phyloP scores from a whole-genome alignment of 495 filamentous ascomycete genomes.

The Schizothecium vesticola region DNA sequence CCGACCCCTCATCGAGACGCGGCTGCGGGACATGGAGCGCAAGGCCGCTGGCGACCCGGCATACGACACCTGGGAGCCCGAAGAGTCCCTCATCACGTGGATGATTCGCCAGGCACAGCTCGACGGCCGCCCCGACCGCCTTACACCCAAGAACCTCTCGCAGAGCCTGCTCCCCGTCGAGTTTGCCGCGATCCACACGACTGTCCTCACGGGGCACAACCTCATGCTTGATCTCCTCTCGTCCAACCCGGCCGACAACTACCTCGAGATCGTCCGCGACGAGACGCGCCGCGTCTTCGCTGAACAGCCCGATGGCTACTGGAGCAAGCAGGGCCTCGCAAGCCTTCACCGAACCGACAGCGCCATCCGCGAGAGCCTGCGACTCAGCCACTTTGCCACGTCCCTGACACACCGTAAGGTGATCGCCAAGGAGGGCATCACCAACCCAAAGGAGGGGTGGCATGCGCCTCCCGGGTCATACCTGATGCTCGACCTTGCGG shows the following conservation, averaged over 20 bases:
- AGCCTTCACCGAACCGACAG: conserved; percentile 28
- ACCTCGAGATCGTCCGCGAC: conserved; percentile 31
- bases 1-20: conserved; percentile 26
- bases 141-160: conserved; percentile 32
- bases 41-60: conserved; percentile 19
- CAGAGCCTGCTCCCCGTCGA: conserved; percentile 37
- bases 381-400: conserved; percentile 27
- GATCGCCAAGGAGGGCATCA: conserved; percentile 28
- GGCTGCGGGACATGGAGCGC: conserved; percentile 24
- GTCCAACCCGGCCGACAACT: conserved; percentile 25
- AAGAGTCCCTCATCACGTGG: conserved; percentile 36
- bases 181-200: conserved; percentile 46
- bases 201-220: conserved; percentile 38
- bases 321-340: conserved; percentile 37
- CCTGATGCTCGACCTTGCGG: conserved; percentile 29
- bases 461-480: conserved; percentile 27
- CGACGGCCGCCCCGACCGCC: conserved; percentile 20
- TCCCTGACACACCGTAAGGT: conserved; percentile 33
- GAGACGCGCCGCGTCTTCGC: conserved; percentile 28
- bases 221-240: conserved; percentile 40
- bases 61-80: conserved; percentile 20
- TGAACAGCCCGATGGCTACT: conserved; percentile 27
- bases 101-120: conserved; percentile 29
- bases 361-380: conserved; percentile 35
- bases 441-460: conserved; percentile 30